A percentile compares a stretch with the other conserved stretches of the same genome.
These are phyloP conservation scores for Rhizoctonia solani DNA, from an alignment of 1,284 basidiomycete genomes.

Conservation along the genomic window DNA sequence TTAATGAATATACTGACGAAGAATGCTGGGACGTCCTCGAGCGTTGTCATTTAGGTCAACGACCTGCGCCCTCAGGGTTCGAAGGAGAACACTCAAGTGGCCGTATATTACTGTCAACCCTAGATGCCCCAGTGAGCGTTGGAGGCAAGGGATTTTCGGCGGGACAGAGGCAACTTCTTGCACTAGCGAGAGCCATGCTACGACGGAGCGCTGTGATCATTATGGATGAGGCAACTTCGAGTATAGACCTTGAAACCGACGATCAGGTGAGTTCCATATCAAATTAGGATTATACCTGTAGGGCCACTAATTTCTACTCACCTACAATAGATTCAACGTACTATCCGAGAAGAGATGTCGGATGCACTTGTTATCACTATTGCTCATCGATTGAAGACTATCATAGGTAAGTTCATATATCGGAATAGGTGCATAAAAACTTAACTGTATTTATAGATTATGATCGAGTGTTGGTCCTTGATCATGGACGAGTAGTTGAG, in stretches of 20 bases:
- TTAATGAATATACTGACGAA: constrained; percentile 61
- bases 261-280: constrained; percentile 54
- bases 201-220: constrained; percentile 78
- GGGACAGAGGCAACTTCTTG: constrained; percentile 81
- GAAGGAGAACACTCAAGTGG: constrained; percentile 23
- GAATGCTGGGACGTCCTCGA: constrained; percentile 69
- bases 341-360: constrained; percentile 75
- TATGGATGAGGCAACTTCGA: constrained; percentile 83
- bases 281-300: background rate
- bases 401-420: constrained; percentile 48
- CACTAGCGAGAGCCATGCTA: constrained; percentile 72
- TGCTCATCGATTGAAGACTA: constrained; percentile 73
- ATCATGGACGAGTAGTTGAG: constrained; percentile 64
- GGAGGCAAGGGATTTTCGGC: constrained; percentile 70
- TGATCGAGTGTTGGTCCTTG: constrained; percentile 78
- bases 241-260: constrained; percentile 73
- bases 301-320: constrained; percentile 10
- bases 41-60: constrained; percentile 58
- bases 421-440: background rate
- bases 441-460: constrained; percentile 59
- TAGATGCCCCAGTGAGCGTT: constrained; percentile 69
- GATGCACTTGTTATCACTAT: constrained; percentile 81
- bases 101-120: constrained; percentile 44
- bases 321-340: constrained; percentile 67
- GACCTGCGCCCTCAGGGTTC: constrained; percentile 34